phyloP scores from a whole-genome alignment of 2,329 filamentous ascomycete genomes.

The Colletotrichum sojae region DNA sequence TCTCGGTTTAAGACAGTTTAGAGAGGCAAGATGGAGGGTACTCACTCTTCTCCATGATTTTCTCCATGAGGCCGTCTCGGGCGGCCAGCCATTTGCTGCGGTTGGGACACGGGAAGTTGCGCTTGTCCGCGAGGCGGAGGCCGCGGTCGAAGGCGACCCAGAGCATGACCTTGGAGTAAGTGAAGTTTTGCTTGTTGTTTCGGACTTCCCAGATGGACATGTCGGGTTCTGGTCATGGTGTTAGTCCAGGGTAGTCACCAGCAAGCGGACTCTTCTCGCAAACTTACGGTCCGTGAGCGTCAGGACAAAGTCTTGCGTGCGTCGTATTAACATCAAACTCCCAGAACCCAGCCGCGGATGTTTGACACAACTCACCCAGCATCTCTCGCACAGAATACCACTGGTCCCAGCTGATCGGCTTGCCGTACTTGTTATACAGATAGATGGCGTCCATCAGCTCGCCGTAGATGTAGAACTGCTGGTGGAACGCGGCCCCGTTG shows the following conservation, averaged over 20 bases:
- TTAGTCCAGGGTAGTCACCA: slow-evolving; percentile 11
- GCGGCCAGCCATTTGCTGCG: slow-evolving; percentile 75
- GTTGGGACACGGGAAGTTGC: slow-evolving; percentile 82
- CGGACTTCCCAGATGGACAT: slow-evolving; percentile 91
- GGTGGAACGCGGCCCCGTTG: slow-evolving; percentile 82
- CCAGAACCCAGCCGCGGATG: background rate
- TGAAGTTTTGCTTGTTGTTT: slow-evolving; percentile 81
- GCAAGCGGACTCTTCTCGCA: background rate
- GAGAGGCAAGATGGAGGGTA: background rate
- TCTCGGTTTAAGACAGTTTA: too few species aligned
- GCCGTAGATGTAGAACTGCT: slow-evolving; percentile 85
- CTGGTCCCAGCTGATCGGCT: slow-evolving; percentile 82
- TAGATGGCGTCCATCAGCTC: slow-evolving; percentile 85
- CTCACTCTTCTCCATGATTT: slow-evolving; percentile 79
- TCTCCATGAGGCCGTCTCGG: slow-evolving; percentile 79
- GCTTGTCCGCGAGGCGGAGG: slow-evolving; percentile 80
- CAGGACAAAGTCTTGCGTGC: slow-evolving; percentile 74
- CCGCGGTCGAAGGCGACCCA: slow-evolving; percentile 87
- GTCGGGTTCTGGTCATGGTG: slow-evolving; percentile 68
- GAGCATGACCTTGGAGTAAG: slow-evolving; percentile 87
- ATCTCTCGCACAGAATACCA: slow-evolving; percentile 81
- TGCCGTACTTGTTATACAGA: slow-evolving; percentile 84
- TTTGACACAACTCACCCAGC: slow-evolving; percentile 58
- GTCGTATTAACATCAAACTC: background rate
- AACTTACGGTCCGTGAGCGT: slow-evolving; percentile 71